Percentiles rank a stretch among this genome's conserved stretches.
Conservation (phyloP, 345 rosid species). For the Brassica rapa region DNA sequence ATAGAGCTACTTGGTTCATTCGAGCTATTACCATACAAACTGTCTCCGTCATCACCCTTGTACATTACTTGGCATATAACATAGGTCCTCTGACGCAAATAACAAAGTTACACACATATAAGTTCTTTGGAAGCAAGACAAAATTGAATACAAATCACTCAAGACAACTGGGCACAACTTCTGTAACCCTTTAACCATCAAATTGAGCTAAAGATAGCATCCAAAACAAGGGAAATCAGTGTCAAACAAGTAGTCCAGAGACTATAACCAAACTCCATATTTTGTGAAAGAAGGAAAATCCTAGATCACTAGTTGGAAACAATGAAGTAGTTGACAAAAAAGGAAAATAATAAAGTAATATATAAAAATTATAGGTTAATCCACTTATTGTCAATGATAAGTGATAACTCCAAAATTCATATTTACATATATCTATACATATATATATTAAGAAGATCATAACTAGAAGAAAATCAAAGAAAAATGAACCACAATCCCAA, state of each 20-base stretch:
- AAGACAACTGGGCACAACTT: not conserved
- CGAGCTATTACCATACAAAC: not conserved
- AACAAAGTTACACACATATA: not conserved
- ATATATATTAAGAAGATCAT: not conserved
- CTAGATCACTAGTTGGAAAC: not conserved
- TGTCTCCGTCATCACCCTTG: constrained; percentile 19
- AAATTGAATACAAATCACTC: not conserved
- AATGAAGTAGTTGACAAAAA: not conserved
- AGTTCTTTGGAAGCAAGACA: not conserved
- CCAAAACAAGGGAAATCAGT: not conserved
- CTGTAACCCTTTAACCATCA: not conserved
- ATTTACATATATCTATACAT: not conserved
- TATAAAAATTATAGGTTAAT: not conserved
- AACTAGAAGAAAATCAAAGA: not conserved
- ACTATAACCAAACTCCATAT: not conserved
- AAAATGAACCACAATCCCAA: not conserved
- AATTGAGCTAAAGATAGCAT: not conserved
- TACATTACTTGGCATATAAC: constrained; percentile 36
- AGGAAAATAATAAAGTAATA: not conserved
- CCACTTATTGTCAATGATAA: not conserved
- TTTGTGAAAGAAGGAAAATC: not conserved
- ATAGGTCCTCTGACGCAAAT: constrained; percentile 13
- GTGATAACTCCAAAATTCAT: not conserved
- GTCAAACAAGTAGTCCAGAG: not conserved
- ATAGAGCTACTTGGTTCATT: constrained; percentile 13